phyloP scores from a whole-genome alignment of 2,329 filamentous ascomycete genomes.

The Aspergillaceae sp. region DNA sequence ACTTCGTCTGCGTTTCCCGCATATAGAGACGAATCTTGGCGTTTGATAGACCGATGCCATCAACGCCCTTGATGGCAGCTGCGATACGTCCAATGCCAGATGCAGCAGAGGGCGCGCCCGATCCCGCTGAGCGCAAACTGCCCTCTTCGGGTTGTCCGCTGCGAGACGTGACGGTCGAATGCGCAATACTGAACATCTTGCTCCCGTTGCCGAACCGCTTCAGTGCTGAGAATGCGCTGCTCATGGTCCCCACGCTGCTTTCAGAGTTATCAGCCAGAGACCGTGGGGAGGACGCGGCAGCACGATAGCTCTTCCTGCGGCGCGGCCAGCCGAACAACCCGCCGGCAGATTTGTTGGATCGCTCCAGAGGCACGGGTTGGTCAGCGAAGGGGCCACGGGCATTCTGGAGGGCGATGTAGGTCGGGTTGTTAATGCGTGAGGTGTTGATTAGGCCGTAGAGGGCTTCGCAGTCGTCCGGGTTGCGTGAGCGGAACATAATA shows the following conservation, averaged over 20 bases:
- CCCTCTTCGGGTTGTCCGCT: slow-evolving; percentile 37
- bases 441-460: slow-evolving; percentile 83
- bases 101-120: slow-evolving; percentile 39
- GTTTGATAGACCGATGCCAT: slow-evolving; percentile 59
- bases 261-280: slow-evolving; percentile 57
- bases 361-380: slow-evolving; percentile 46
- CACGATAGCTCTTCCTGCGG: slow-evolving; percentile 47
- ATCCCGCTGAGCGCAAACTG: slow-evolving; percentile 54
- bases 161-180: slow-evolving; percentile 60
- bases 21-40: slow-evolving; percentile 81
- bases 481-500: slow-evolving; percentile 81
- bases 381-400: slow-evolving; percentile 53
- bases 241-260: slow-evolving; percentile 66
- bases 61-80: slow-evolving; percentile 42
- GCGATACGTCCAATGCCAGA: slow-evolving; percentile 47
- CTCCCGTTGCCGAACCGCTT: slow-evolving; percentile 64
- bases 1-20: slow-evolving; percentile 65
- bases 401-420: slow-evolving; percentile 71
- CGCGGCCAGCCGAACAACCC: slow-evolving; percentile 45
- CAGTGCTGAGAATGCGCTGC: slow-evolving; percentile 69
- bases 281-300: slow-evolving; percentile 44
- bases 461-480: slow-evolving; percentile 65
- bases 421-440: slow-evolving; percentile 83
- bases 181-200: slow-evolving; percentile 72
- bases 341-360: slow-evolving; percentile 29